Evolutionary conservation across 2,329 filamentous ascomycete species (phyloP), one percentile per base, ranked within the genome.

Genomic region (Pestalotiopsis sp.): DNA sequence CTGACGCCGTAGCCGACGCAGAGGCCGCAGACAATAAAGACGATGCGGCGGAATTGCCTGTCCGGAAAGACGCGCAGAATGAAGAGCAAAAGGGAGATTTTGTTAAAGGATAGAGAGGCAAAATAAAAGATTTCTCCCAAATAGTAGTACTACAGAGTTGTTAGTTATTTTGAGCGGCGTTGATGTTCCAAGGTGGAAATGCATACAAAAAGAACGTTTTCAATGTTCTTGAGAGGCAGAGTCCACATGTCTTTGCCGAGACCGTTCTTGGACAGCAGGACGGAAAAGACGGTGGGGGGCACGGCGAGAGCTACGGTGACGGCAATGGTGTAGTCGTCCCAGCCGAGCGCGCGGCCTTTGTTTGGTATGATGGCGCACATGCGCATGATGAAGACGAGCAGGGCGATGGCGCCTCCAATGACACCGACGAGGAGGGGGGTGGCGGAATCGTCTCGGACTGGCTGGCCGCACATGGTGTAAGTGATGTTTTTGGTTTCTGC

Each of bases 101-200:
- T 79, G 23, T 73, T 77, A 4, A 80, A 71, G 2, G 75, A 73
- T 2, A 78, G 74, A n/a, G 77, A 73, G 38, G 75, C 72, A 40
- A 80, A 75, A 70, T 80, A 80, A 41, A 78, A 75, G n/a, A 81
- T 75, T 65, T 79, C 76, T 61, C 77, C 70, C 12, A 75, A 70
- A 70, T 79, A 81, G 65, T 80, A 80, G 38, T 66, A 70, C 70
- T 72, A 69, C 7, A 7, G 4, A 20, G 20, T 7, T 36, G 45
- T 66, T 49, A 66, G 64, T 23, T 17, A 38, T 17, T n/a, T 23
- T 11, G 17, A 25, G 6, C 36, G 5, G 12, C 36, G n/a, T 4
- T 13, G 25, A 5, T 13, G n/a, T 31, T 20, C 49, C 13, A 45
- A 3, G 40, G 11, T 31, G 31, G 31, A 36, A 36, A 31, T 14